Conservation (phyloP, 495 filamentous ascomycete species). For the Aspergillus baeticus region DNA sequence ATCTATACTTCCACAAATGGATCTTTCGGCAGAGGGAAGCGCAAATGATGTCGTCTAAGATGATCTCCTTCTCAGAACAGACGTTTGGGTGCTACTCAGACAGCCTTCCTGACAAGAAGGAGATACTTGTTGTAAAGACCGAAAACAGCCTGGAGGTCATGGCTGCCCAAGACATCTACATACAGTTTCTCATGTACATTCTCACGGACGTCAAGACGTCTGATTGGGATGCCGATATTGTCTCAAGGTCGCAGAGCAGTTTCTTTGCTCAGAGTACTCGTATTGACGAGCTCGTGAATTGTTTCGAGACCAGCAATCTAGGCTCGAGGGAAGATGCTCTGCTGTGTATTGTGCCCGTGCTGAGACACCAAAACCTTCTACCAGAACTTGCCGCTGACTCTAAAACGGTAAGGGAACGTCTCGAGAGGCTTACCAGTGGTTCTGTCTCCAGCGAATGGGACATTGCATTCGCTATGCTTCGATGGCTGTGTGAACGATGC, state of each 20-base stretch:
- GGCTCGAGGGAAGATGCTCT: constrained; percentile 37
- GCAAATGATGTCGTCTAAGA: constrained; percentile 21
- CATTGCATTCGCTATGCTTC: constrained; percentile 19
- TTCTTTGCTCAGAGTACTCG: constrained; percentile 20
- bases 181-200: constrained; percentile 26
- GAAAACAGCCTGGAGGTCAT: constrained; percentile 26
- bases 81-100: constrained; percentile 26
- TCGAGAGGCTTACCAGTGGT: not conserved
- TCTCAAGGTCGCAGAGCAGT: constrained; percentile 15
- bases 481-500: constrained; percentile 32
- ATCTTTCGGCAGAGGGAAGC: constrained; percentile 33
- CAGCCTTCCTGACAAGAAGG: constrained; percentile 5
- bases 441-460: constrained; percentile 22
- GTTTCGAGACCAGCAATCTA: constrained; percentile 23
- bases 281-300: constrained; percentile 25
- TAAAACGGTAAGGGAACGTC: constrained; percentile 7
- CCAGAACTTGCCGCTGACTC: constrained; percentile 29
- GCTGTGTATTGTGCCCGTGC: constrained; percentile 32
- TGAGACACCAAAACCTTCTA: constrained; percentile 22
- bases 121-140: constrained; percentile 27
- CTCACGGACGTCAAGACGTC: constrained; percentile 13
- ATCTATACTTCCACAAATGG: constrained; percentile 41
- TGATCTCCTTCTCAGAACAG: constrained; percentile 17
- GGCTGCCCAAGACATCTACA: constrained; percentile 41
- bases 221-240: constrained; percentile 21